A percentile compares a stretch with the other conserved stretches of the same genome.
These are phyloP conservation scores for Hymenoscyphus fraxineus DNA, from an alignment of 2,329 filamentous ascomycete species.

Conservation along the genomic window DNA sequence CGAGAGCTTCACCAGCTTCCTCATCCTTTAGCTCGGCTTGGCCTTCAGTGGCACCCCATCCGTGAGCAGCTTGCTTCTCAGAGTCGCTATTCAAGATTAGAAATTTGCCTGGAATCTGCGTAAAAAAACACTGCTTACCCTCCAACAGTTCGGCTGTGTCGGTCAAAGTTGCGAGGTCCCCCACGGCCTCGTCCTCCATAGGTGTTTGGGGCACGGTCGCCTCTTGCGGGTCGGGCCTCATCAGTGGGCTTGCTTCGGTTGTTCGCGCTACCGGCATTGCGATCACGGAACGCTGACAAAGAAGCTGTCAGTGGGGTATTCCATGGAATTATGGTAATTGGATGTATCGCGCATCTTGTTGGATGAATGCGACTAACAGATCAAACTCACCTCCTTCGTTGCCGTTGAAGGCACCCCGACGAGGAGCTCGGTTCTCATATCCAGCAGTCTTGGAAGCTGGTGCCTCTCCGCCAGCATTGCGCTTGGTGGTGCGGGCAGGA, in stretches of 20 bases:
- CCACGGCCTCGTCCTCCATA: conserved; percentile 47
- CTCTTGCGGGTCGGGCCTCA: conserved; percentile 50
- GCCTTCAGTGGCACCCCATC: conserved; percentile 83
- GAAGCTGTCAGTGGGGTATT: conserved; percentile 13
- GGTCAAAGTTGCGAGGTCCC: conserved; percentile 34
- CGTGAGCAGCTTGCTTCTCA: conserved; percentile 82
- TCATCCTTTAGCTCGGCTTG: conserved; percentile 85
- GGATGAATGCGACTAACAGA: conserved; percentile 7
- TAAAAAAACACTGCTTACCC: conserved; percentile 23
- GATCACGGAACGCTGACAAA: conserved; percentile 78
- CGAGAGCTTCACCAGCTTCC: conserved; percentile 85
- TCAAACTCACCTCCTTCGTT: conserved; percentile 79
- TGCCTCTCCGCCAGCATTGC: conserved; percentile 75
- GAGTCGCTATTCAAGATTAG: conserved; percentile 54
- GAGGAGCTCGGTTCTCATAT: conserved; percentile 25
- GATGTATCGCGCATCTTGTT: neutral
- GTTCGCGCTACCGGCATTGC: conserved; percentile 71
- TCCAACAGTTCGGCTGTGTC: conserved; percentile 36
- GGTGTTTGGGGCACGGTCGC: conserved; percentile 47
- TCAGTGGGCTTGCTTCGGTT: conserved; percentile 80
- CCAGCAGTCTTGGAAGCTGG: conserved; percentile 41
- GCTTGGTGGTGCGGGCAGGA: conserved; percentile 69
- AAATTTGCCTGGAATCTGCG: conserved; percentile 19
- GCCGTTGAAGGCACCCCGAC: conserved; percentile 60
- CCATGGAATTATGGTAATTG: neutral